Conservation (phyloP, 2,329 filamentous ascomycete species). For the Cladosporium sp. region DNA sequence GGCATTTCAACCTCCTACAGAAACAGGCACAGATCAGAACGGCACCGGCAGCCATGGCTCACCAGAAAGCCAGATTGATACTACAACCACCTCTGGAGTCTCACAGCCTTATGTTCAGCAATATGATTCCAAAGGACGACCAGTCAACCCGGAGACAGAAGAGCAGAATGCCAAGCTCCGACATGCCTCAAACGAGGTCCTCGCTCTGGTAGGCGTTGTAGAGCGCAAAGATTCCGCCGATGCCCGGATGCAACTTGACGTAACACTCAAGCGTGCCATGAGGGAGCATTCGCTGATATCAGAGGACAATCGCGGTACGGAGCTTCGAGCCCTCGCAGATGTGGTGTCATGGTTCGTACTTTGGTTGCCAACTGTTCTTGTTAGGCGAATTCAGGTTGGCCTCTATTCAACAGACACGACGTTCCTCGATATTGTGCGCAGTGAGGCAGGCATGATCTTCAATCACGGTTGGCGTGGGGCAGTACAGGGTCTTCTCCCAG, state of each 20-base stretch:
- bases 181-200: slow-evolving; percentile 45
- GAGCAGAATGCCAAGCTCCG: slow-evolving; percentile 38
- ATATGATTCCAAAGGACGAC: slow-evolving; percentile 43
- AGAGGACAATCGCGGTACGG: slow-evolving; percentile 24
- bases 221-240: slow-evolving; percentile 25
- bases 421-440: slow-evolving; percentile 18
- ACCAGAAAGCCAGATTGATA: not conserved
- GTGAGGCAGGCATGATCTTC: slow-evolving; percentile 15
- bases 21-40: not conserved
- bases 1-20: slow-evolving; percentile 37
- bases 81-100: no score
- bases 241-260: not conserved
- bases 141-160: slow-evolving; percentile 39
- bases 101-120: slow-evolving; percentile 26
- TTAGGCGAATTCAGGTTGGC: slow-evolving; percentile 23
- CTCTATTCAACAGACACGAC: slow-evolving; percentile 18
- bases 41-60: not conserved
- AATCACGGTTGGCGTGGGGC: slow-evolving; percentile 13
- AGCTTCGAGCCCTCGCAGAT: slow-evolving; percentile 16
- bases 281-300: slow-evolving; percentile 16
- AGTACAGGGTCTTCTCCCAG: slow-evolving; percentile 16
- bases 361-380: slow-evolving; percentile 21
- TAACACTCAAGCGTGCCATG: slow-evolving; percentile 12
- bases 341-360: slow-evolving; percentile 17
- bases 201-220: slow-evolving; percentile 45